These are phyloP conservation scores for Coniophora puteana DNA, from an alignment of 1,284 basidiomycete genomes.

Conservation along the genomic window DNA sequence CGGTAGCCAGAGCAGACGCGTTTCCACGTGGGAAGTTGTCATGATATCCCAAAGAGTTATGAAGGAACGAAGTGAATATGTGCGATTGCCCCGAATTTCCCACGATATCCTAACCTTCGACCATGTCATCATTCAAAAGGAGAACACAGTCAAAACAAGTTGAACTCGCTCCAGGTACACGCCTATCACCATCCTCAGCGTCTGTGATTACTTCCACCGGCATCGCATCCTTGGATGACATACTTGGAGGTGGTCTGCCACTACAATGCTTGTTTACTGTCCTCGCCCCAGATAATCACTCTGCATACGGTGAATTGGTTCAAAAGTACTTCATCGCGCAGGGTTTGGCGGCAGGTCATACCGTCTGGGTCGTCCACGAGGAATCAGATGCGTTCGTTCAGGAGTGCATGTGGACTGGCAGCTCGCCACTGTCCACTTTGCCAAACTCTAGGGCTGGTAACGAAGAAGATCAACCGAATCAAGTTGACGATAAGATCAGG, in stretches of 20 bases:
- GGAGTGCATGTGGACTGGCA: constrained; percentile 73
- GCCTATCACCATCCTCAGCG: constrained; percentile 57
- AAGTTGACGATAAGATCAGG: constrained; percentile 57
- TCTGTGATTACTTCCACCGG: constrained; percentile 79
- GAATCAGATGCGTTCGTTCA: constrained; percentile 52
- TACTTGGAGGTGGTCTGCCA: constrained; percentile 91
- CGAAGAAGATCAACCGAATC: constrained; percentile 35
- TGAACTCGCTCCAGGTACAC: constrained; percentile 53
- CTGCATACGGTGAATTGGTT: constrained; percentile 83
- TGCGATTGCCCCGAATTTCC: no score
- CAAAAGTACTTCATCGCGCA: constrained; percentile 89
- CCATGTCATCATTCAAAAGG: constrained; percentile 86
- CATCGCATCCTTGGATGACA: constrained; percentile 92
- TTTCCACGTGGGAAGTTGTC: no score
- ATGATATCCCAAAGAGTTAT: no score
- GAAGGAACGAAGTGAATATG: no score
- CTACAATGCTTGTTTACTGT: constrained; percentile 74
- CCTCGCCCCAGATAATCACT: constrained; percentile 79
- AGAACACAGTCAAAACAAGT: constrained; percentile 43
- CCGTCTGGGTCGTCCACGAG: constrained; percentile 63
- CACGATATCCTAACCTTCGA: no score
- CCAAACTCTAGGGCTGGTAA: constrained; percentile 25
- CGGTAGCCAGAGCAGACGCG: no score
- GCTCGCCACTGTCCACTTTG: constrained; percentile 8
- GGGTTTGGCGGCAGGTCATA: constrained; percentile 73